Base-by-base conservation (phyloP, 352 stramenopile species). In the Blastocystis sp. region DNA sequence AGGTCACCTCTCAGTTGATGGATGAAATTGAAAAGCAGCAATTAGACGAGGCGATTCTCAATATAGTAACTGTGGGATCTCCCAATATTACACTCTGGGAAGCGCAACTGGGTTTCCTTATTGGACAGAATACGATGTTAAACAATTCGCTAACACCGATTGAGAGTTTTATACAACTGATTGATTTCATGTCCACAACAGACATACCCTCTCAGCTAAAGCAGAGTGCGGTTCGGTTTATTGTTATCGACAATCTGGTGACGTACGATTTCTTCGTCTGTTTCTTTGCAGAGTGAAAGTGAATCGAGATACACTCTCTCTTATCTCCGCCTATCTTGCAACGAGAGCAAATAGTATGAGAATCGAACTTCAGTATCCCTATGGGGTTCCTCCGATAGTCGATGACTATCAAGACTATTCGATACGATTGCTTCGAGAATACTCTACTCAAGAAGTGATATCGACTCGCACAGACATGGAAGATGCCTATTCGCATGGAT, bases 401-500 rank as follows among this genome's bases (percentile, higher is more conserved):
- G 66, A 77, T 5, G 20, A 77, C 34, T 53, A 53, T 11, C 66
- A 75, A 43, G 63, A 75, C 37, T 23, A 23, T 8, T 13, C 45
- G 15, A 26, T 45, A 6, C 70, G 70, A 61, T 34, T 34, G 7
- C 70, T 80, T 34, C 70, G 50, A 26, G 50, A 62, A 2, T 84
- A 84, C 7, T 23, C 20, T 0, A 15, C 73, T n/a, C 73, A 84
- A 23, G 73, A 84, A 45, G n/a, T 63, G n/a, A 84, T 84, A 55
- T 66, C 2, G n/a, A 84, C 73, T 29, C 54, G 73, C 54, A 37
- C 29, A 15, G 73, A 84, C 34, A 34, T 68, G 5, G 43, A 43
- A 13, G 4, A 29, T 18, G 20, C 62, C 18, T 84, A 84, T 53
- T 23, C 18, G 18, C 73, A 84, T 45, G 47, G n/a, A 15, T 66